These are phyloP conservation scores for Symbiotaphrina buchneri DNA, from an alignment of 495 filamentous ascomycete species.

Conservation along the genomic window DNA sequence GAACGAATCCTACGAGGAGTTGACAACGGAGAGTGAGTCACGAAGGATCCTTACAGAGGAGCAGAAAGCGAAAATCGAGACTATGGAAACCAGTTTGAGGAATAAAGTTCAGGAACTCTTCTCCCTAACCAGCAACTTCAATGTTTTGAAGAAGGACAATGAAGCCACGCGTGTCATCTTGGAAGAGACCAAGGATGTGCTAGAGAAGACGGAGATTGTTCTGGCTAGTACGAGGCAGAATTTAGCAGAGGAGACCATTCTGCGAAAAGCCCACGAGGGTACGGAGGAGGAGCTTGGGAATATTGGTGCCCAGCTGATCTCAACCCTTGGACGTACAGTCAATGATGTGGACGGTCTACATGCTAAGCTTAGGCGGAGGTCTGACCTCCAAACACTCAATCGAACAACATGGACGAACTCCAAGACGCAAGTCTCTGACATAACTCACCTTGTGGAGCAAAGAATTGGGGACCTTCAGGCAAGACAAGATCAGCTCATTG, in stretches of 20 bases:
- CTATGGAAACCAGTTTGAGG: constrained; percentile 68
- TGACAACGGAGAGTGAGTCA: constrained; percentile 78
- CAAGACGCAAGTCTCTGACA: constrained; percentile 45
- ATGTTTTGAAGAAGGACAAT: constrained; percentile 64
- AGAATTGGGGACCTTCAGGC: constrained; percentile 43
- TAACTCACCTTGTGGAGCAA: constrained; percentile 53
- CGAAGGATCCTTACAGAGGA: constrained; percentile 83
- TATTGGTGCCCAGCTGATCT: constrained; percentile 52
- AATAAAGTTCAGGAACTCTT: constrained; percentile 88
- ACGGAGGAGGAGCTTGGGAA: constrained; percentile 56
- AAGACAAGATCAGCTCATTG: constrained; percentile 48
- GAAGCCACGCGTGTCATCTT: constrained; percentile 48
- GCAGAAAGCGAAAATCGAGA: constrained; percentile 75
- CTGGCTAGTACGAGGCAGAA: constrained; percentile 50
- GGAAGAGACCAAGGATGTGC: constrained; percentile 52
- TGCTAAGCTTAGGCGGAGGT: constrained; percentile 61
- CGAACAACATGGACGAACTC: constrained; percentile 56
- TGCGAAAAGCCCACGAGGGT: constrained; percentile 65
- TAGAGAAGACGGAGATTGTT: constrained; percentile 72
- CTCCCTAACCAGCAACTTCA: constrained; percentile 61
- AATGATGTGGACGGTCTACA: constrained; percentile 59
- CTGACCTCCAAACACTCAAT: constrained; percentile 60
- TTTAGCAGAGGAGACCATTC: constrained; percentile 54
- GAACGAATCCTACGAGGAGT: constrained; percentile 61
- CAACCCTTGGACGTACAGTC: constrained; percentile 51